Evolutionary conservation across 2,329 filamentous ascomycete species (phyloP).

Genomic region (Aspergillus sp.): DNA sequence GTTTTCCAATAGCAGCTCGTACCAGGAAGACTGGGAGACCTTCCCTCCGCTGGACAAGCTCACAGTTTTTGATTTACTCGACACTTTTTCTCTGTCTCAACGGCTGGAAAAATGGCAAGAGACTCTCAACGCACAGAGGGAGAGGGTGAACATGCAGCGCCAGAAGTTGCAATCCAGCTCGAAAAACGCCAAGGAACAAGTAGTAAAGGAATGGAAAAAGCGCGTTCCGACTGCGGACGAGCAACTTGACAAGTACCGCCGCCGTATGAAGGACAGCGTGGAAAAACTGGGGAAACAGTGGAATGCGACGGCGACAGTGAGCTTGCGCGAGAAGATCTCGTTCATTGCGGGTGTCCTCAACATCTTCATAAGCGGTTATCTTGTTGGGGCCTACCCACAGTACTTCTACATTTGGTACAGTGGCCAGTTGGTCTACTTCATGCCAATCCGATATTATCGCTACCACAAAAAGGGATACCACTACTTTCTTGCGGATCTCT

Average conservation of each 20-base stretch:
- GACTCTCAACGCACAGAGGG: conserved; percentile 70
- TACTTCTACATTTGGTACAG: conserved; percentile 93
- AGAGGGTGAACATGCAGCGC: conserved; percentile 74
- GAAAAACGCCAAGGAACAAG: conserved; percentile 71
- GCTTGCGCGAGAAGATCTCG: conserved; percentile 81
- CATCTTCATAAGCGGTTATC: conserved; percentile 91
- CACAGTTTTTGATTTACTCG: conserved; percentile 84
- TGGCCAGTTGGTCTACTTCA: conserved; percentile 79
- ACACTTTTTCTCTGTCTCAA: conserved; percentile 82
- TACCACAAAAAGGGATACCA: conserved; percentile 90
- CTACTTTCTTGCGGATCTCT: conserved; percentile 94
- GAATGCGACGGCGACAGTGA: conserved; percentile 85
- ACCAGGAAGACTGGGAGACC: conserved; percentile 78
- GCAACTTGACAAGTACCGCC: conserved; percentile 82
- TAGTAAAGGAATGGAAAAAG: conserved; percentile 87
- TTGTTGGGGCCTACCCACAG: conserved; percentile 77
- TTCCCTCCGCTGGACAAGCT: conserved; percentile 84
- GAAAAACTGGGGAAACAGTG: conserved; percentile 76
- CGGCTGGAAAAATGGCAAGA: conserved; percentile 85
- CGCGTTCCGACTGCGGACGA: conserved; percentile 81
- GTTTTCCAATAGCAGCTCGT: conserved; percentile 75
- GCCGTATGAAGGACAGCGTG: conserved; percentile 79
- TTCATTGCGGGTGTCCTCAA: conserved; percentile 96
- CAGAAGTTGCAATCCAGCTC: conserved; percentile 70
- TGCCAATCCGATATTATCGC: conserved; percentile 88